Conservation (phyloP, 202 grass and related monocot genomes). For the Dendrocalamus latiflorus region DNA sequence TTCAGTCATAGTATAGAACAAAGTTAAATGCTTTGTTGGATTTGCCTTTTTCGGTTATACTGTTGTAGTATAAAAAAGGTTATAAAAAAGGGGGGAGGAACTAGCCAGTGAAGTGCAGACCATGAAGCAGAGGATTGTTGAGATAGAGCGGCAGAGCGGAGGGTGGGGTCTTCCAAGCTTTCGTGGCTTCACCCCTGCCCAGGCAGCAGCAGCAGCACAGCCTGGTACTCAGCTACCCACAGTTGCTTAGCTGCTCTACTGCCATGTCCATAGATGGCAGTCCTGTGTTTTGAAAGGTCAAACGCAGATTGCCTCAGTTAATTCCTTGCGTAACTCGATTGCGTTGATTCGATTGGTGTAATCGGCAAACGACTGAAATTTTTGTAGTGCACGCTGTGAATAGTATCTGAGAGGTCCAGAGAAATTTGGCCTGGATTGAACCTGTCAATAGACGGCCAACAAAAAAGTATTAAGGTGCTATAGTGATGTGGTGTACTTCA, state of each 20-base stretch:
- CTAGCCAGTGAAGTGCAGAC: no score
- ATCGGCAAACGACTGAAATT: neutral
- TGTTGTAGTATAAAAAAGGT: no score
- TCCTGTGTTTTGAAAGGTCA: neutral
- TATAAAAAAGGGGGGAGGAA: no score
- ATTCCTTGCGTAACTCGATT: neutral
- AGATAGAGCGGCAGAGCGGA: no score
- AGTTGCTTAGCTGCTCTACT: constrained; percentile 26
- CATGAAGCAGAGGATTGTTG: no score
- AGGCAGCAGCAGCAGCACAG: constrained; percentile 8
- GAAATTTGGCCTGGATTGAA: neutral
- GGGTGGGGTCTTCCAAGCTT: no score
- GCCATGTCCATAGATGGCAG: neutral
- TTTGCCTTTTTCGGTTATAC: no score
- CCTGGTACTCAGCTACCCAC: constrained; percentile 16
- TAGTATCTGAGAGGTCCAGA: neutral
- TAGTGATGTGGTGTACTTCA: neutral
- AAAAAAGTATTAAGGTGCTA: neutral
- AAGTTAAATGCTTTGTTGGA: no score
- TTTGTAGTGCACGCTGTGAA: constrained; percentile 15
- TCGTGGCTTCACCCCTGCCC: no score
- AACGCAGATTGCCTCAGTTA: neutral
- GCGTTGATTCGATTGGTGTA: neutral
- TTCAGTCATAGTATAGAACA: no score
- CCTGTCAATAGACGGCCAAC: neutral